Conservation (phyloP, 768 basidiomycete species). For the Agrocybe chaxingu region DNA sequence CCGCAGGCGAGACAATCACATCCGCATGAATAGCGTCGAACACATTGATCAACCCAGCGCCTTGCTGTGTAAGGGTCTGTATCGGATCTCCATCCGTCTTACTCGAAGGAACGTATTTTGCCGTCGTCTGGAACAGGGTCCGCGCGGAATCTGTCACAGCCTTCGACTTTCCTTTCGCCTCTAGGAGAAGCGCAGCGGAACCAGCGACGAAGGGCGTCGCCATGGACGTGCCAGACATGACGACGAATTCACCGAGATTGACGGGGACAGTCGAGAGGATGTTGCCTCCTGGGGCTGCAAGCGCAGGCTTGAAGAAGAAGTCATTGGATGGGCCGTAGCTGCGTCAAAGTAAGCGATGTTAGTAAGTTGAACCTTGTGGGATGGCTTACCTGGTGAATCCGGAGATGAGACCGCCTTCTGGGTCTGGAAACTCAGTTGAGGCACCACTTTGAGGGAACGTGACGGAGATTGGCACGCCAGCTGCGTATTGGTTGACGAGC, state of each 20-base stretch:
- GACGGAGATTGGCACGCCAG: slow-evolving; percentile 35
- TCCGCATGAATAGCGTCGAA: slow-evolving; percentile 52
- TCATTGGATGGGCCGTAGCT: slow-evolving; percentile 62
- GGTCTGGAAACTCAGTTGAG: slow-evolving; percentile 36
- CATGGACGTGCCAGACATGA: slow-evolving; percentile 39
- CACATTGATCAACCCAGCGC: slow-evolving; percentile 54
- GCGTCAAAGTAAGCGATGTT: neutral
- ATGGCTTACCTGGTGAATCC: slow-evolving; percentile 35
- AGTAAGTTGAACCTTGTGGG: neutral
- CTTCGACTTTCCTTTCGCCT: slow-evolving; percentile 30
- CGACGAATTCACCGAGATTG: slow-evolving; percentile 27
- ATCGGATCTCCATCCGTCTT: slow-evolving; percentile 44
- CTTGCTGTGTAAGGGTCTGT: slow-evolving; percentile 50
- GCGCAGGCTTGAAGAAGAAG: slow-evolving; percentile 47
- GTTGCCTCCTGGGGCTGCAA: slow-evolving; percentile 48
- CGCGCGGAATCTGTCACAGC: slow-evolving; percentile 25
- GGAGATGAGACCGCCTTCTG: slow-evolving; percentile 52
- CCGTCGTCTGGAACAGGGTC: slow-evolving; percentile 46
- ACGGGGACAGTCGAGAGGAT: slow-evolving; percentile 42
- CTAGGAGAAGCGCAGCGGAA: slow-evolving; percentile 34
- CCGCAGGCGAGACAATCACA: slow-evolving; percentile 47
- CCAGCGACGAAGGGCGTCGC: slow-evolving; percentile 39
- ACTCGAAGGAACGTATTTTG: slow-evolving; percentile 37
- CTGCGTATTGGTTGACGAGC: slow-evolving; percentile 47
- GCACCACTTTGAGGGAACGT: slow-evolving; percentile 47